Evolutionary conservation across 1,284 basidiomycete genomes (phyloP), one percentile per base, ranked within the genome.

Genomic region (Hypsizygus ulmarius): DNA sequence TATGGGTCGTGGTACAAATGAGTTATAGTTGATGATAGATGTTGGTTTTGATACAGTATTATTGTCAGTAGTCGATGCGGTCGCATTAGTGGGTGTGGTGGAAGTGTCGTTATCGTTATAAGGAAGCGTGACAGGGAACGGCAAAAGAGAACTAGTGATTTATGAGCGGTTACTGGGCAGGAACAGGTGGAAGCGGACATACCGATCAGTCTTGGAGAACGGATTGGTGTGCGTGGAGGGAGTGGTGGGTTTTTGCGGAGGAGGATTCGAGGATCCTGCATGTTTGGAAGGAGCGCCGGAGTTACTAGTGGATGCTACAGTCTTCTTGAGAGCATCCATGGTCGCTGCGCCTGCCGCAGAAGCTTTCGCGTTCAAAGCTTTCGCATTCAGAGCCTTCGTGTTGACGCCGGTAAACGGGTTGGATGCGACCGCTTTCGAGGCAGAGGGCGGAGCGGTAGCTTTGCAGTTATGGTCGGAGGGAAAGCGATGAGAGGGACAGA

Each of bases 401-500:
- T 58, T 62, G 14, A 61, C 56, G 38, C 53, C 58, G 25, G 55
- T 43, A 4, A 64, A 42, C 32, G 56, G 29, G 30, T 60, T 62
- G 16, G 58, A 50, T 8, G 50, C 25, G 27, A 49, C 55, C 37
- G 54, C 47, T 48, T 43, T 54, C 16, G 58, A 46, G 7, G 52
- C 55, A 28, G 61, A 56, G 16, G 50, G 44, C 16, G 59, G 40
- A 9, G 62, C 18, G 25, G 66, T 47, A 10, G 70, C 52, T 18
- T 65, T 41, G 60, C 87, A 89, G 39, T 54, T 70, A 54, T 90
- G 87, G 56, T 84, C 82, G 39, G 69, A 68, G 3, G 84, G 82
- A 64, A 88, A 89, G 32, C 88, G 83, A 59, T 90, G 87, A 15
- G 78, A 66, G 1, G 85, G 75, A 57, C 87, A 90, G 59, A 82